A percentile compares a stretch with the other conserved stretches of the same genome.
Evolutionary conservation across 2,329 filamentous ascomycete species (phyloP).

Genomic region (Acephala macrosclerotiorum): DNA sequence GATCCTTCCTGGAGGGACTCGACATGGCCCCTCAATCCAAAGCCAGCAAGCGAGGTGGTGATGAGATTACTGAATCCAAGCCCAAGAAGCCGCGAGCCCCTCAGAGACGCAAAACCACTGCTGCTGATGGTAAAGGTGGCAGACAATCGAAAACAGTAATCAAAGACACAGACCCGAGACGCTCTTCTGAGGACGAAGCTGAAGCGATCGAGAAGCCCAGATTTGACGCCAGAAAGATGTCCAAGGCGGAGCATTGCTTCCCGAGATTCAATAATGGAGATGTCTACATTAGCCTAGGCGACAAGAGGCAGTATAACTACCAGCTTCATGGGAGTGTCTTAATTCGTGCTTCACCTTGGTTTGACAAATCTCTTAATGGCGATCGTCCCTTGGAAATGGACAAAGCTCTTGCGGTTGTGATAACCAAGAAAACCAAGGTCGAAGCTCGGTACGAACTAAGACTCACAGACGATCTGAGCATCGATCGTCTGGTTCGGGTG

Average conservation of each 20-base stretch:
- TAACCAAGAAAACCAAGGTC: not conserved
- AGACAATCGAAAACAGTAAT: not conserved
- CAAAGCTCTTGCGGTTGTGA: not conserved
- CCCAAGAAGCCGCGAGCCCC: not conserved
- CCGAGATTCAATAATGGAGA: slow-evolving; percentile 24
- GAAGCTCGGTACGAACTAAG: not conserved
- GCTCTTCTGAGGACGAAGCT: not conserved
- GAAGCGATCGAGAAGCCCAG: not conserved
- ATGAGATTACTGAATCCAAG: not conserved
- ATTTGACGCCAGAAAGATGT: not conserved
- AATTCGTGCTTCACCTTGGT: slow-evolving; percentile 19
- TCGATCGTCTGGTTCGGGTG: not conserved
- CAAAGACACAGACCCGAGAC: too few relatives aligned
- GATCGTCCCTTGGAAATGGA: slow-evolving; percentile 12
- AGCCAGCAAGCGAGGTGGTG: not conserved
- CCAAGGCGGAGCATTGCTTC: slow-evolving; percentile 2
- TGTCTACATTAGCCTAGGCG: slow-evolving; percentile 21
- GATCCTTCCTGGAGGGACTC: not conserved
- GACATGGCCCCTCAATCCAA: not conserved
- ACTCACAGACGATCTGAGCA: not conserved
- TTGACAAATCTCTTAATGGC: slow-evolving; percentile 14
- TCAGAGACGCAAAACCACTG: not conserved
- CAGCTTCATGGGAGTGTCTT: slow-evolving; percentile 19
- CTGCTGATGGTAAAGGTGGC: not conserved
- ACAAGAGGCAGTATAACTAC: slow-evolving; percentile 10